These are phyloP conservation scores for Fusarium stilboides DNA, from an alignment of 2,329 filamentous ascomycete genomes.

Conservation along the genomic window DNA sequence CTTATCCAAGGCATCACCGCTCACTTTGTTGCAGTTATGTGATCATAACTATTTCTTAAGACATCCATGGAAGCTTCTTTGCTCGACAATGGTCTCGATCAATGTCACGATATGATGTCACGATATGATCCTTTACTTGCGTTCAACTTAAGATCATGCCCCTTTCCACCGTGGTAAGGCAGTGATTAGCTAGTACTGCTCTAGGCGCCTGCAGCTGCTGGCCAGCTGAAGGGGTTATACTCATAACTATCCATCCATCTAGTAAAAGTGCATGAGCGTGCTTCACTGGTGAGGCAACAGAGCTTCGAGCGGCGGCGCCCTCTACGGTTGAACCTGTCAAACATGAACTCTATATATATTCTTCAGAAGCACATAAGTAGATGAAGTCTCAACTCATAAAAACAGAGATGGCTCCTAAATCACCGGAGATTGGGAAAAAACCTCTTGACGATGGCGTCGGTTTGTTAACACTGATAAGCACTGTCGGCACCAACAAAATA, in stretches of 20 bases:
- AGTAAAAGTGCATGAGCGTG: background rate
- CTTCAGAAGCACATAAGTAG: background rate
- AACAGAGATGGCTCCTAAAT: too few relatives aligned
- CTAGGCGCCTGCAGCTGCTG: slow-evolving; percentile 10
- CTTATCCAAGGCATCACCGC: too few relatives aligned
- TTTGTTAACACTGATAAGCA: slow-evolving; percentile 11
- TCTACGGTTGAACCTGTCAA: background rate
- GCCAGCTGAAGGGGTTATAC: slow-evolving; percentile 3
- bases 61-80: too few relatives aligned
- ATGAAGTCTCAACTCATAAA: too few relatives aligned
- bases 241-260: background rate
- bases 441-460: background rate
- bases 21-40: too few relatives aligned
- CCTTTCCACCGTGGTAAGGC: background rate
- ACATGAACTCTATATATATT: background rate
- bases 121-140: too few relatives aligned
- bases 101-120: too few relatives aligned
- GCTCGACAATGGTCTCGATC: too few relatives aligned
- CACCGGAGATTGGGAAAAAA: background rate
- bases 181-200: background rate
- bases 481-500: background rate
- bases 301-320: too few relatives aligned
- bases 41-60: too few relatives aligned
- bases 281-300: slow-evolving; percentile 2
- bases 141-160: too few relatives aligned